Base-by-base conservation (phyloP, 2,329 filamentous ascomycete genomes). In the Helotiales sp. region DNA sequence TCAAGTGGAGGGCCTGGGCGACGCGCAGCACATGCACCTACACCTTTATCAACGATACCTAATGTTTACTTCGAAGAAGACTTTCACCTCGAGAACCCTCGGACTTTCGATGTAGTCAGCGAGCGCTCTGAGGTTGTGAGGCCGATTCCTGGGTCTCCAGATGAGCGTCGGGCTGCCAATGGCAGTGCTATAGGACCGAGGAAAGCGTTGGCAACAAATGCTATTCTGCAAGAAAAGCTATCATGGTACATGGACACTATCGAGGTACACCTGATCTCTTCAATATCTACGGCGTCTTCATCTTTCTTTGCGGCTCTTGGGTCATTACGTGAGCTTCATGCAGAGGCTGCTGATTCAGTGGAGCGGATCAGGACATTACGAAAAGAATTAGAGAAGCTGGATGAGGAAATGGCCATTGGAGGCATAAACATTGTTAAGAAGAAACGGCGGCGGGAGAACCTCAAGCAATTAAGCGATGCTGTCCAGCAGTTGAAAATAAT, bases 171-270 rank as follows among this genome's bases (percentile, higher is more conserved):
- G 33, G 73, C 74, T 4, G 73, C 78, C 3, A 90, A 87, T 71
- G 86, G 84, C 5, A 78, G 77, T 51, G 75, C 81, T 0, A 75
- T 81, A 22, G 81, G 81, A 10, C 86, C 89, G 8, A 84, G 93
- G 59, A 98, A 97, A 72, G 90, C 91, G 1, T 79, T 99, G 27
- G 93, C 93, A 7, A 97, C 93, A 0, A 99, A 99, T 74, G 95
- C 95, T 0, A 99, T 99, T 58, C 74, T 99, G 33, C 95, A 99
- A 72, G 95, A 99, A 74, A 99, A 99, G 74, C 79, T 99, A 12
- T 98, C 95, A 0, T 99, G 95, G 95, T 99, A 99, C 73, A 96
- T 99, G 92, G 95, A 99, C 72, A 99, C 95, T 0, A 92, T 99
- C 22, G 95, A 99, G 72, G 91, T 99, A 54, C 95, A 99, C 71